Evolutionary conservation across 139 green algal species (phyloP), one percentile per base, ranked within the genome.

Genomic region (Klebsormidium nitens): DNA sequence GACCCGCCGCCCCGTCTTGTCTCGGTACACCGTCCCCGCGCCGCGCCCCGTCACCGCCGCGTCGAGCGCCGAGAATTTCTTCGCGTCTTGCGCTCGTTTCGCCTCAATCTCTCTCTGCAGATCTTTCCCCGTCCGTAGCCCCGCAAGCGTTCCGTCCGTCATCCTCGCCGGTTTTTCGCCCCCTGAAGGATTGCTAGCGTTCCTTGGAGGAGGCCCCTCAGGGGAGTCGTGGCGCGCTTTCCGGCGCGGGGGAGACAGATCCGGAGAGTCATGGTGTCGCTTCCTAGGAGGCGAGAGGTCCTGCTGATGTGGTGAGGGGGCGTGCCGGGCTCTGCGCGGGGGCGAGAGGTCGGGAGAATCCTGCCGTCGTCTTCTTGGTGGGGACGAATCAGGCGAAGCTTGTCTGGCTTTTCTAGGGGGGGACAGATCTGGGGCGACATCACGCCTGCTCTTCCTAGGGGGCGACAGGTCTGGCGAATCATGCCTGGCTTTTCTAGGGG

Each of bases 11-110:
- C 59, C 59, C 26, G 23, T 28, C 39, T 56, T 50, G 32, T 77
- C 69, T 4, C 69, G 60, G 35, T 77, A 77, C 59, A 77, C 69
- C 8, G 67, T 75, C 6, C n/a, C 58, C 38, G 60, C 60, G 32
- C 14, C 59, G 34, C 67, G 36, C 40, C 67, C 67, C 5, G 58
- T 75, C 58, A 55, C 14, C 35, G 67, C 14, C 19, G 67, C n/a
- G 14, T 75, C 67, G 37, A 75, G 36, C 11, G 40, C 11, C 3
- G 34, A 2, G 14, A 56, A 75, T 59, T 59, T 75, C n/a, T 5
- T 5, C 61, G 32, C 17, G 4, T 77, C 63, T 26, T 60, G 8
- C 28, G 17, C 31, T 6, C 26, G 3, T 19, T 77, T 77, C 8
- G 70, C 26, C 31, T 77, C 23, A 3, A 74, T 64, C 60, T 77